Percentiles rank a stretch among this genome's conserved stretches.
These are phyloP conservation scores for Scedosporium apiospermum DNA, from an alignment of 2,329 filamentous ascomycete genomes.

Conservation along the genomic window DNA sequence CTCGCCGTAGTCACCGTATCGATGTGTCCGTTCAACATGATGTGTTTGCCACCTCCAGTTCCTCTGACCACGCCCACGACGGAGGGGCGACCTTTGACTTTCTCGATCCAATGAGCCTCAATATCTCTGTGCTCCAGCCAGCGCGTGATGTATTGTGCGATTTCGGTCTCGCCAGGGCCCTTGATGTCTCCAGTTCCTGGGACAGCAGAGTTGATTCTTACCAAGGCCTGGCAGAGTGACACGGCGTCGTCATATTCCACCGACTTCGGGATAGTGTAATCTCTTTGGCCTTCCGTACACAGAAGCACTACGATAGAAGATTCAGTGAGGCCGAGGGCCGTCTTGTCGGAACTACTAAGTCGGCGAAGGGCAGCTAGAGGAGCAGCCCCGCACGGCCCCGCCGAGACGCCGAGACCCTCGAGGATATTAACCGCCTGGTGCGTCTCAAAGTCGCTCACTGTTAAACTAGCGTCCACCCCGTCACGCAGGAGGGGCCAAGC, in stretches of 20 bases:
- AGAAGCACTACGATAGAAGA: constrained; percentile 55
- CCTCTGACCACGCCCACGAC: constrained; percentile 38
- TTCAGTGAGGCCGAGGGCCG: constrained; percentile 25
- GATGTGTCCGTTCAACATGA: constrained; percentile 45
- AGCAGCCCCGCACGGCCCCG: constrained; percentile 56
- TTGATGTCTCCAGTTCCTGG: constrained; percentile 28
- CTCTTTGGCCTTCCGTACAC: constrained; percentile 53
- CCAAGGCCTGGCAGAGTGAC: constrained; percentile 31
- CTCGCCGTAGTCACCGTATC: constrained; percentile 40
- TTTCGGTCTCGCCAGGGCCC: constrained; percentile 34
- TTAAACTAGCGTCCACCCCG: constrained; percentile 51
- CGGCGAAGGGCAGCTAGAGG: constrained; percentile 46
- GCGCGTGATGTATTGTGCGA: constrained; percentile 34
- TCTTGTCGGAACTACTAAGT: constrained; percentile 25
- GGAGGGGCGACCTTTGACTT: constrained; percentile 35
- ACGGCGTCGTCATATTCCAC: constrained; percentile 32
- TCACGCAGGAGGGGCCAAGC: constrained; percentile 52
- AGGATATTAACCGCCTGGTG: constrained; percentile 51
- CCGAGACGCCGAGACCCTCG: constrained; percentile 30
- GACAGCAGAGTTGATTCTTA: constrained; percentile 40
- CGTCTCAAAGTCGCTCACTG: constrained; percentile 52
- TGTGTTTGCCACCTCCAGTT: constrained; percentile 31
- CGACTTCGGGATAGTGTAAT: constrained; percentile 35
- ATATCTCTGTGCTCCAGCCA: constrained; percentile 43
- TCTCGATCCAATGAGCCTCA: constrained; percentile 39